Evolutionary conservation across 106 monocot species (phyloP), one percentile per base, ranked within the genome.

Genomic region (Dioscorea alata): DNA sequence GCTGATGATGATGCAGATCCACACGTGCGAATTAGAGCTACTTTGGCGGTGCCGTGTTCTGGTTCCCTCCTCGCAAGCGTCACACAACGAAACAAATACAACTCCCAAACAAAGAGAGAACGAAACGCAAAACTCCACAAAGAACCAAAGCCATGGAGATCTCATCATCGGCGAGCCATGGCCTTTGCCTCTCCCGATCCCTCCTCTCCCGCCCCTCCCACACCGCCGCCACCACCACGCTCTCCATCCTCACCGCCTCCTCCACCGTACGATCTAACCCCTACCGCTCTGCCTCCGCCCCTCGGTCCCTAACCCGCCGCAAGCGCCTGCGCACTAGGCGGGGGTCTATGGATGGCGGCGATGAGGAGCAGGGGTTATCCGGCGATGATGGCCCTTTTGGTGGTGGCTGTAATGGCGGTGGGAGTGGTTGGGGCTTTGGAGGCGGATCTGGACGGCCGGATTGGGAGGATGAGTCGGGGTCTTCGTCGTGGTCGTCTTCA

Each of bases 301-400:
- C 87, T 24, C 70, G 82, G 7, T 71, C 88, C 13, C 66, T 86
- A 61, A 83, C 69, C 24, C 88, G 88, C 53, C 78, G 84, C 56
- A 61, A 52, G n/a, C 68, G 81, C 42, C 10, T 42, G 53, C 74
- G 80, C 21, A 67, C 76, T 10, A 78, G 81, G 34, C 80, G 83
- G 42, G 48, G 68, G 5, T 64, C 74, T 54, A 67, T 64, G 68
- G 57, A 70, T 25, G 42, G 35, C 1, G 60, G 57, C 17, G 68
- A 72, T 23, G 82, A 73, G 34, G 76, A 73, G 68, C 69, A 75
- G 64, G 84, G 75, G 22, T 50, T 64, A 15, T 73, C 67, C 31
- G 84, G 78, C 22, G 56, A 69, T 67, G 74, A 63, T 14, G 69
- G 63, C 31, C 76, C 83, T 0, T 77, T 78, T 4, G 75, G 75